Conservation (phyloP, 2,329 filamentous ascomycete genomes). For the Coleophoma crateriformis region DNA sequence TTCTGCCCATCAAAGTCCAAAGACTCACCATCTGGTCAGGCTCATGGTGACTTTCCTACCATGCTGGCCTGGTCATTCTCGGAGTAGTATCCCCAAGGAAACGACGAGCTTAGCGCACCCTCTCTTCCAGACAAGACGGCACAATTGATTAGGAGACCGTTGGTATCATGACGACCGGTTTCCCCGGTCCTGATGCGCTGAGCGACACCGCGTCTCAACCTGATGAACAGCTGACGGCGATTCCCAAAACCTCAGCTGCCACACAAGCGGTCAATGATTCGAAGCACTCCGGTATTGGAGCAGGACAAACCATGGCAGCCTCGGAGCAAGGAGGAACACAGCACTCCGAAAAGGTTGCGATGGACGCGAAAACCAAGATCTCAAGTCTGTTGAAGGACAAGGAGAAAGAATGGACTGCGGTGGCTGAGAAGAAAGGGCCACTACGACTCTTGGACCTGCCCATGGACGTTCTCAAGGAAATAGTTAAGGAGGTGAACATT, state of each 20-base stretch:
- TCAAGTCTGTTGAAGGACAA: constrained; percentile 48
- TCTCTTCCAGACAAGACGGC: too few species aligned
- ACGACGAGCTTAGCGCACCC: not conserved
- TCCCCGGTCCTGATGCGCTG: constrained; percentile 17
- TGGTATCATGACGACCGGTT: constrained; percentile 18
- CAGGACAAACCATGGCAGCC: constrained; percentile 13
- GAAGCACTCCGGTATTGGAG: constrained; percentile 12
- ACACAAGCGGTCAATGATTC: constrained; percentile 14
- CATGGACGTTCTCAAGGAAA: constrained; percentile 70
- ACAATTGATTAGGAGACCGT: too few species aligned
- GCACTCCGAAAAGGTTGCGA: constrained; percentile 12
- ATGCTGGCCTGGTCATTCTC: not conserved
- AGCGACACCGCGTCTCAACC: constrained; percentile 22
- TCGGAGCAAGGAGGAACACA: constrained; percentile 10
- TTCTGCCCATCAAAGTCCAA: not conserved
- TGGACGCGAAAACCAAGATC: constrained; percentile 24
- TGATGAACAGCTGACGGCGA: constrained; percentile 18
- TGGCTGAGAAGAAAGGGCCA: constrained; percentile 51
- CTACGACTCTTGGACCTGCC: constrained; percentile 69
- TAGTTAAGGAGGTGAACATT: constrained; percentile 65
- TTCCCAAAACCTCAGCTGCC: constrained; percentile 23
- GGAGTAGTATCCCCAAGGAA: not conserved
- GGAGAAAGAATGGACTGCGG: constrained; percentile 61
- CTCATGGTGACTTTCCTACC: not conserved
- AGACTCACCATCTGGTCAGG: not conserved